Evolutionary conservation across 495 filamentous ascomycete genomes (phyloP), one percentile per base, ranked within the genome.

Genomic region (Hypoxylon fragiforme): DNA sequence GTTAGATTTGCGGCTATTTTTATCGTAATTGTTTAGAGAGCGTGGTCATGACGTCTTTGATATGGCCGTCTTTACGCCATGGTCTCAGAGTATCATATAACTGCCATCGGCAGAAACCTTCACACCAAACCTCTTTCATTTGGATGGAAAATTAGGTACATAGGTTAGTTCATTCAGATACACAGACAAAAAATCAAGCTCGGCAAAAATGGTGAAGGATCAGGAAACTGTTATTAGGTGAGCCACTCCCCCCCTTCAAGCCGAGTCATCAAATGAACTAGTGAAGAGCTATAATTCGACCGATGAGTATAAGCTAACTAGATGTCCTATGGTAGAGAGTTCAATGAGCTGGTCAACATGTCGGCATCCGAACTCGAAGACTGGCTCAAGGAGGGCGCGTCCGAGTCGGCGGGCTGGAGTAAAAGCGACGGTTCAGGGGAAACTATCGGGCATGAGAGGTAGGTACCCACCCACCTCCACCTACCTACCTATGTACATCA

Each of bases 261-360:
- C 4, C 20, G 24, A 20, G n/a, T 28, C 24, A 28, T 28, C 24
- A 9, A 28, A 9, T n/a, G n/a, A n/a, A n/a, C n/a, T n/a, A n/a
- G n/a, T n/a, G n/a, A n/a, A n/a, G n/a, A n/a, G n/a, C n/a, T n/a
- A n/a, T n/a, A n/a, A n/a, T n/a, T n/a, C n/a, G n/a, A n/a, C n/a
- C n/a, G n/a, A n/a, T n/a, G n/a, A n/a, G n/a, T n/a, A n/a, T 28
- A 9, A n/a, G 14, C 35, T 59, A 30, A 48, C 43, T 19, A 36
- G 41, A 4, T 20, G 1, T 8, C 14, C 19, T n/a, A 12, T 11
- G 7, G 9, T 11, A 85, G 81, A 37, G 83, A 87, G 66, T 88
- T 87, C 71, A 87, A 86, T 56, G 74, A 80, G 21, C 73, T 86
- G 41, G 83, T 88, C 30, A 87, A 89, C 65, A 88, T 89, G 85